Evolutionary conservation across 768 basidiomycete genomes (phyloP).

Genomic region (Lentinus brumalis): DNA sequence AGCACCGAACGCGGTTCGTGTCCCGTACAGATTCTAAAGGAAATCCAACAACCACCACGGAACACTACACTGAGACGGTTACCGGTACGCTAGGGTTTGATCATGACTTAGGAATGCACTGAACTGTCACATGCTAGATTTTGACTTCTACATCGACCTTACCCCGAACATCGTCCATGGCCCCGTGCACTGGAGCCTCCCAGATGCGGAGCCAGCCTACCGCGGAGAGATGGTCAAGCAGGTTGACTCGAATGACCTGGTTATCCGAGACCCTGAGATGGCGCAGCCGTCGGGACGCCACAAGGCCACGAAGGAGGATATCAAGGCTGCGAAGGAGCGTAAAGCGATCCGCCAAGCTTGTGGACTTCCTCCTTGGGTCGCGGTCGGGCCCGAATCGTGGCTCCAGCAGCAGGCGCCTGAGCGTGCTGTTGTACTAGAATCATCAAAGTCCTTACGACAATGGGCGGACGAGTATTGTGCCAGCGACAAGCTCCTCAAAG

Average conservation of each 20-base stretch:
- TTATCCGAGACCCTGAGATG: slow-evolving; percentile 1
- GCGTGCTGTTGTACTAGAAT: slow-evolving; percentile 39
- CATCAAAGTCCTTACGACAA: slow-evolving; percentile 63
- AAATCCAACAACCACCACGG: slow-evolving; percentile 37
- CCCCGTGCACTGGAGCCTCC: slow-evolving; percentile 58
- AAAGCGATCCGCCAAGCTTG: slow-evolving; percentile 41
- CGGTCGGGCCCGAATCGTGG: slow-evolving; percentile 16
- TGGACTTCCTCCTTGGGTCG: slow-evolving; percentile 57
- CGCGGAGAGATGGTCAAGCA: slow-evolving; percentile 65
- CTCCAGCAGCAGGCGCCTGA: slow-evolving; percentile 5
- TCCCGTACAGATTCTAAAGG: slow-evolving; percentile 38
- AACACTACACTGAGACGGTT: slow-evolving; percentile 59
- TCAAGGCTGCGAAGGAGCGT: slow-evolving; percentile 48
- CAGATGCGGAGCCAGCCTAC: slow-evolving; percentile 64
- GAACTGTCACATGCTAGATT: slow-evolving; percentile 37
- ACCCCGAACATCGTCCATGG: slow-evolving; percentile 41
- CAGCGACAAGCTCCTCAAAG: slow-evolving; percentile 70
- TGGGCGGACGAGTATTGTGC: slow-evolving; percentile 87
- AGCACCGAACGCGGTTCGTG: slow-evolving; percentile 53
- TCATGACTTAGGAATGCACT: too few species aligned
- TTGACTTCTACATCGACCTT: slow-evolving; percentile 67
- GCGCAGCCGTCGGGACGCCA: slow-evolving; percentile 24
- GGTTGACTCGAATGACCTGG: slow-evolving; percentile 39
- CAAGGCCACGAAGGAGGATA: slow-evolving; percentile 45
- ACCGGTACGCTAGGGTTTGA: slow-evolving; percentile 34